phyloP scores from a whole-genome alignment of 257 asterid genomes.

The Cordia subcordata region DNA sequence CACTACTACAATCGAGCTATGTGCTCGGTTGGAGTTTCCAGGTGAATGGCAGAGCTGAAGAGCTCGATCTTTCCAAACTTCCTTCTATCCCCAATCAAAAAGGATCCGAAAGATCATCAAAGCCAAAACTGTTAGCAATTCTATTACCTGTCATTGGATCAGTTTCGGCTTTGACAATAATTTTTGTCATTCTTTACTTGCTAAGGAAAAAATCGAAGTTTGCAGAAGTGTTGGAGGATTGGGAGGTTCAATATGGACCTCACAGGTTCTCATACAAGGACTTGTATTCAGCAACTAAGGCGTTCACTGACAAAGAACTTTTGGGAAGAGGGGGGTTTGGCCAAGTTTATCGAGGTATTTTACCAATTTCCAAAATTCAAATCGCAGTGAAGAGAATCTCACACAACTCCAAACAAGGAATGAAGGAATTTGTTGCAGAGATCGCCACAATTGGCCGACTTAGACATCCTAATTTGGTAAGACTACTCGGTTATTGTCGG shows the following conservation, averaged over 20 bases:
- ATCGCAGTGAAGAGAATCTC: constrained; percentile 21
- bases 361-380: background rate
- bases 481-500: constrained; percentile 22
- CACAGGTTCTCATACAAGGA: constrained; percentile 22
- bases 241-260: constrained; percentile 23
- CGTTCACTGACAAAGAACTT: constrained; percentile 9
- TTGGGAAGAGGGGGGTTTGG: constrained; percentile 23
- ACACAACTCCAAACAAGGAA: constrained; percentile 22
- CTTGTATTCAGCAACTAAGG: constrained; percentile 19
- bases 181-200: too few species aligned
- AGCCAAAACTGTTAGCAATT: background rate
- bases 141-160: constrained; percentile 1
- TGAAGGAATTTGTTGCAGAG: constrained; percentile 21
- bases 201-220: constrained; percentile 3
- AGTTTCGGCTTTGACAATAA: background rate
- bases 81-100: background rate
- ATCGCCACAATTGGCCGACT: constrained; percentile 17
- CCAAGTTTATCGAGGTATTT: constrained; percentile 8
- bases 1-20: constrained; percentile 2
- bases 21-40: constrained; percentile 24
- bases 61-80: constrained; percentile 9
- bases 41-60: constrained; percentile 16
- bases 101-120: constrained; percentile 4
- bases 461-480: constrained; percentile 22
- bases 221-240: constrained; percentile 18